A percentile compares a stretch with the other conserved stretches of the same genome.
phyloP scores from a whole-genome alignment of 257 asterid genomes.

The Apocynum venetum region DNA sequence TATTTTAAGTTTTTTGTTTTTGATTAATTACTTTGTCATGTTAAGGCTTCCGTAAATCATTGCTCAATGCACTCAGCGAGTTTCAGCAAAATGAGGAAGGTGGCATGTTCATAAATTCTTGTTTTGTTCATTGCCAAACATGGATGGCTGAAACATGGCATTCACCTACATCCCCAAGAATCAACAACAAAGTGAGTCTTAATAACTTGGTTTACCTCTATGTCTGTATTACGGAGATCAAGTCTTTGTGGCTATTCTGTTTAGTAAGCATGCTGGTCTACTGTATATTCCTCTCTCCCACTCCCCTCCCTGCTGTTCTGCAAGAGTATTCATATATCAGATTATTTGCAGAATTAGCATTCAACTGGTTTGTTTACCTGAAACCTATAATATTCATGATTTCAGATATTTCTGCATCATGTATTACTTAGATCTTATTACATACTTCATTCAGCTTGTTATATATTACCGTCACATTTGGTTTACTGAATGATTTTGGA shows the following conservation, averaged over 20 bases:
- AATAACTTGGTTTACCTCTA: neutral
- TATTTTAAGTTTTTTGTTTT: neutral
- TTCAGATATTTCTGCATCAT: neutral
- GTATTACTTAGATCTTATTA: neutral
- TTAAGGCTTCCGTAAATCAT: slow-evolving; percentile 67
- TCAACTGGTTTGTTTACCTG: neutral
- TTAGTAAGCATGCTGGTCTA: neutral
- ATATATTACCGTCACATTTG: neutral
- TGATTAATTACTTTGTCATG: slow-evolving; percentile 19
- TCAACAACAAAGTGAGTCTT: slow-evolving; percentile 60
- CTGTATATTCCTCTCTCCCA: neutral
- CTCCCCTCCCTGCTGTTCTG: neutral
- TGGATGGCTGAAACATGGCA: slow-evolving; percentile 86
- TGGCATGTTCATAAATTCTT: slow-evolving; percentile 80
- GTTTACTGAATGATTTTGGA: neutral
- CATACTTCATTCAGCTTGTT: neutral
- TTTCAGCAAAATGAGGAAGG: slow-evolving; percentile 47
- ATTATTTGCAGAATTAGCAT: neutral
- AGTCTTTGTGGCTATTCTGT: neutral
- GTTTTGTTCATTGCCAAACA: slow-evolving; percentile 85
- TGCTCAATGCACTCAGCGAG: slow-evolving; percentile 49
- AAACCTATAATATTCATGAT: neutral
- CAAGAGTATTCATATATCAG: neutral
- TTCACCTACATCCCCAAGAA: slow-evolving; percentile 79
- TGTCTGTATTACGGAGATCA: neutral